Evolutionary conservation across 2,329 filamentous ascomycete genomes (phyloP), one percentile per base, ranked within the genome.

Genomic region (Daldinia eschscholtzii): DNA sequence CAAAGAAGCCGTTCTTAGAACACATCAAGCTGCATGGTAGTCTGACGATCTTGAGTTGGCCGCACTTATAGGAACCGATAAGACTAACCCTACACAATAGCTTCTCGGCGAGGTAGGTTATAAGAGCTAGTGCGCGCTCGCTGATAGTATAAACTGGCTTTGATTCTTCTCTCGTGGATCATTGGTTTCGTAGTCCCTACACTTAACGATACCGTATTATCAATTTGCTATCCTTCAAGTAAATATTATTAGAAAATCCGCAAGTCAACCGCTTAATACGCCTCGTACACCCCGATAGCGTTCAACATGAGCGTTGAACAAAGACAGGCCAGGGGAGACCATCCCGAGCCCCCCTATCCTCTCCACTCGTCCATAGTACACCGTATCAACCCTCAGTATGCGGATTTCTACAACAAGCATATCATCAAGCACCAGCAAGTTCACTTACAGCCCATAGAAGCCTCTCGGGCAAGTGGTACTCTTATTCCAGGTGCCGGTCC

Each of bases 401-500:
- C 81, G 55, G 80, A 75, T 12, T 87, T 86, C 76, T 87, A 87
- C 77, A 86, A 87, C 72, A 72, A 83, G 68, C 78, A 86, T 74
- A 79, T 87, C 52, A 76, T 84, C 70, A 79, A 85, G 76, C 80
- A 82, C 59, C 84, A 85, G 69, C 85, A 86, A 73, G 86, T 87
- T 2, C 86, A 89, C 73, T 79, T 83, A 13, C 86, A 87, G 64
- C 84, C 86, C 0, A 79, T 89, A 9, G 80, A 80, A 23, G 84
- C 81, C 0, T 88, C 86, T 0, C 80, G 87, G 18, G 80, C 81
- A 20, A 83, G 83, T 60, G 85, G 85, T 7, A 80, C 82, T n/a
- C 76, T 87, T 13, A 85, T 88, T 39, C 84, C 85, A 5, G 85
- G 86, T 13, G 83, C 81, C 7, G 85, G 86, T 0, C 83, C 84